A percentile compares a stretch with the other conserved stretches of the same genome.
Conservation (phyloP, 2,329 filamentous ascomycete genomes). For the Phyllosticta citrichinensis region DNA sequence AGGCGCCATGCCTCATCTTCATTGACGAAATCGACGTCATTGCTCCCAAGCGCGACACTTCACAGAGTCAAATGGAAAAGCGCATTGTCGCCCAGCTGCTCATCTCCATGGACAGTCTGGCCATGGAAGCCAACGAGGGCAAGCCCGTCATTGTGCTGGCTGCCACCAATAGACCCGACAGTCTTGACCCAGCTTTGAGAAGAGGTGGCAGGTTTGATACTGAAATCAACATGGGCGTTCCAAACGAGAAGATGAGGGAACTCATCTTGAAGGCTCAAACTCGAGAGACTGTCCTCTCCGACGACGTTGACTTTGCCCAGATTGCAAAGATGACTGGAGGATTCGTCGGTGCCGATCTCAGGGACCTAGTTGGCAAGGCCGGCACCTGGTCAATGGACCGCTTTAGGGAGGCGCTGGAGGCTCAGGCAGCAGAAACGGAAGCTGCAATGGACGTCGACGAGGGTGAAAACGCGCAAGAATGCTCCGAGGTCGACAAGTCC, state of each 20-base stretch:
- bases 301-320: conserved; percentile 61
- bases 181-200: conserved; percentile 67
- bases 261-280: conserved; percentile 69
- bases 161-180: conserved; percentile 81
- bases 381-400: conserved; percentile 54
- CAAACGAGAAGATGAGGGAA: conserved; percentile 66
- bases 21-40: conserved; percentile 91
- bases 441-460: conserved; percentile 45
- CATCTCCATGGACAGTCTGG: conserved; percentile 74
- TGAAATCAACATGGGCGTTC: conserved; percentile 80
- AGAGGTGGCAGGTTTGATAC: conserved; percentile 69
- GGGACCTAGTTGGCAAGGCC: conserved; percentile 58
- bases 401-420: conserved; percentile 44
- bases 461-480: background rate
- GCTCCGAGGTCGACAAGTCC: conserved; percentile 18
- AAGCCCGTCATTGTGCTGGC: conserved; percentile 83
- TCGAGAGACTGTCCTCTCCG: conserved; percentile 51
- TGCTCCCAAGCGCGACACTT: conserved; percentile 72
- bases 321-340: conserved; percentile 81
- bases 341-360: conserved; percentile 84
- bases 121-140: conserved; percentile 58
- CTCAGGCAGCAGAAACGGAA: conserved; percentile 24
- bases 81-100: conserved; percentile 74
- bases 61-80: conserved; percentile 82
- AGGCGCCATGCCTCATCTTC: conserved; percentile 83